These are phyloP conservation scores for Hyaloscypha bicolor DNA, from an alignment of 495 filamentous ascomycete genomes.

Conservation along the genomic window DNA sequence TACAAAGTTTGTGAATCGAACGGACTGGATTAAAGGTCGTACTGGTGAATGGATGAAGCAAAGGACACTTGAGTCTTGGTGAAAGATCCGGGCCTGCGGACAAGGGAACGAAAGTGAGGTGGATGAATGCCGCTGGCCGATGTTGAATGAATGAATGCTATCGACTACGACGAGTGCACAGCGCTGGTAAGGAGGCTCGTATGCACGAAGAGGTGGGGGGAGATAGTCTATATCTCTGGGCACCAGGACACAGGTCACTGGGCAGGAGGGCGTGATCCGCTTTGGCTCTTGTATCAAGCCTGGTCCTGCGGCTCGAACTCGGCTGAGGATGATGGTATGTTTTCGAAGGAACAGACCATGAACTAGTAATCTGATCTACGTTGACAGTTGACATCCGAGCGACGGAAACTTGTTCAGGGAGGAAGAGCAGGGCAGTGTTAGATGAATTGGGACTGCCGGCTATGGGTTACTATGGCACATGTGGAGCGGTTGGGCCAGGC, in stretches of 20 bases:
- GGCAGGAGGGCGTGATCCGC: slow-evolving; percentile 19
- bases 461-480: slow-evolving; percentile 18
- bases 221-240: slow-evolving; percentile 30
- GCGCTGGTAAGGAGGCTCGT: slow-evolving; percentile 23
- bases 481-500: slow-evolving; percentile 16
- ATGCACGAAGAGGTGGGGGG: slow-evolving; percentile 5
- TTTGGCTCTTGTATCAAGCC: slow-evolving; percentile 26
- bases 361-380: slow-evolving; percentile 31
- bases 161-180: slow-evolving; percentile 34
- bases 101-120: slow-evolving; percentile 18
- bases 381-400: slow-evolving; percentile 35
- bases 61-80: not conserved
- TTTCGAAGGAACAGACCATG: slow-evolving; percentile 29
- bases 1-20: slow-evolving; percentile 20
- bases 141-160: slow-evolving; percentile 33
- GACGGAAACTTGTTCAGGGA: slow-evolving; percentile 14
- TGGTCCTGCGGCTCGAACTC: slow-evolving; percentile 9
- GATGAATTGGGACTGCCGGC: slow-evolving; percentile 6
- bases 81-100: slow-evolving; percentile 33
- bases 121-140: slow-evolving; percentile 14
- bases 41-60: slow-evolving; percentile 11
- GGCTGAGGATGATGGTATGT: slow-evolving; percentile 19
- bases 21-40: slow-evolving; percentile 25
- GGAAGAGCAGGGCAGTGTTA: slow-evolving; percentile 8
- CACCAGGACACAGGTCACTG: slow-evolving; percentile 21